phyloP scores from a whole-genome alignment of 345 rosid species.

The Gossypium arboreum region DNA sequence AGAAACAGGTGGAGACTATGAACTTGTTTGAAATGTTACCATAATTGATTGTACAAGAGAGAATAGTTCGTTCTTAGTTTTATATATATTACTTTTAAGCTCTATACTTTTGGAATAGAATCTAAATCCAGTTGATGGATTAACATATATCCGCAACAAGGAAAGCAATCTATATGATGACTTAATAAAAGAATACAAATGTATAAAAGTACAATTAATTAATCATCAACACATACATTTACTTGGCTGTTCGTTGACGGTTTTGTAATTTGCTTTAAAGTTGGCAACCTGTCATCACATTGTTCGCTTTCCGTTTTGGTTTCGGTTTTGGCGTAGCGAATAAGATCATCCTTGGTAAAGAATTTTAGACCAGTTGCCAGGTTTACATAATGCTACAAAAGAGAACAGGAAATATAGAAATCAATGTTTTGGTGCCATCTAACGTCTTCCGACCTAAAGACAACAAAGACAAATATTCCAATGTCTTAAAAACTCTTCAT shows the following conservation, averaged over 20 bases:
- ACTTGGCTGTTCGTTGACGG: constrained; percentile 6
- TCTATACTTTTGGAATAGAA: constrained; percentile 31
- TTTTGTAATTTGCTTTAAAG: background rate
- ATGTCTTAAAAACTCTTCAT: background rate
- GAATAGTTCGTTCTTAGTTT: constrained; percentile 12
- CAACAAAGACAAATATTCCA: background rate
- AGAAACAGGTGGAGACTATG: background rate
- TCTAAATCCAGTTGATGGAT: constrained; percentile 19
- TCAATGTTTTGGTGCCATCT: background rate
- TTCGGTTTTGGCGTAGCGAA: constrained; percentile 23
- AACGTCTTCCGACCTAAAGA: background rate
- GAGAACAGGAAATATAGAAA: background rate
- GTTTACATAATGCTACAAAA: constrained; percentile 40
- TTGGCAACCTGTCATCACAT: constrained; percentile 13
- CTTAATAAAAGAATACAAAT: background rate
- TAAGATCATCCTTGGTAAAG: constrained; percentile 45
- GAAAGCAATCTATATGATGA: constrained; percentile 18
- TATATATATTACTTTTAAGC: constrained; percentile 11
- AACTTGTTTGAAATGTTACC: background rate
- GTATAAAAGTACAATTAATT: background rate
- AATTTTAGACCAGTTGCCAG: constrained; percentile 38
- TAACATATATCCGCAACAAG: constrained; percentile 30
- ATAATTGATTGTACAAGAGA: background rate
- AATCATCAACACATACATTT: constrained; percentile 25
- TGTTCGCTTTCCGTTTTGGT: constrained; percentile 17